phyloP scores from a whole-genome alignment of 1,284 basidiomycete species.

The Termitomyces sp. region DNA sequence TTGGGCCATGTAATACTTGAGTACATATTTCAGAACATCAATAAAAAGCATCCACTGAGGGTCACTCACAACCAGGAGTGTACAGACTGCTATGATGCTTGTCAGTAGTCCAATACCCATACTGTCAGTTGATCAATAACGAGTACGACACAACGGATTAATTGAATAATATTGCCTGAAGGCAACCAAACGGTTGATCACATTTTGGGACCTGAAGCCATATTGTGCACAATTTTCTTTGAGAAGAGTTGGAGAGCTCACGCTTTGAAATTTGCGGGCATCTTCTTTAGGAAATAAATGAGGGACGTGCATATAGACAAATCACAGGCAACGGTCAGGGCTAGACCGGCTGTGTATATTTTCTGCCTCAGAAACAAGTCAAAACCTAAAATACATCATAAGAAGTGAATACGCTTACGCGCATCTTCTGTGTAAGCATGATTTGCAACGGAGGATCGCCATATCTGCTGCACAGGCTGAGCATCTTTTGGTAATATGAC shows the following conservation, averaged over 20 bases:
- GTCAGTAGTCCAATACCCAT: not conserved
- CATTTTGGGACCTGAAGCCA: not conserved
- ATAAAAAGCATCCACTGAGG: not conserved
- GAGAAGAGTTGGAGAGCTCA: not conserved
- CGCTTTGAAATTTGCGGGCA: not conserved
- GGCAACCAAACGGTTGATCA: not conserved
- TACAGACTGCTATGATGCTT: not conserved
- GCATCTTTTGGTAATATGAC: not conserved
- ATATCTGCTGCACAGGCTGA: no score
- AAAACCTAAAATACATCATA: no score
- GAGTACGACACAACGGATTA: not conserved
- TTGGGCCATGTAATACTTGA: not conserved
- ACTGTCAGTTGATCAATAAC: not conserved
- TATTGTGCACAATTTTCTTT: no score
- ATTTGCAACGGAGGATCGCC: not conserved
- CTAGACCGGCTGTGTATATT: not conserved
- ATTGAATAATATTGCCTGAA: not conserved
- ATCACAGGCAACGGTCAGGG: not conserved
- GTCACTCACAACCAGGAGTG: not conserved
- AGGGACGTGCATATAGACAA: not conserved
- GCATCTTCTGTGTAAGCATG: not conserved
- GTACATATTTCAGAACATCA: not conserved
- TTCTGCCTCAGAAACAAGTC: not conserved
- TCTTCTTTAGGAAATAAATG: not conserved
- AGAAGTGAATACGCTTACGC: not conserved